phyloP scores from a whole-genome alignment of 768 basidiomycete species.

The Cyclocybe cylindracea region DNA sequence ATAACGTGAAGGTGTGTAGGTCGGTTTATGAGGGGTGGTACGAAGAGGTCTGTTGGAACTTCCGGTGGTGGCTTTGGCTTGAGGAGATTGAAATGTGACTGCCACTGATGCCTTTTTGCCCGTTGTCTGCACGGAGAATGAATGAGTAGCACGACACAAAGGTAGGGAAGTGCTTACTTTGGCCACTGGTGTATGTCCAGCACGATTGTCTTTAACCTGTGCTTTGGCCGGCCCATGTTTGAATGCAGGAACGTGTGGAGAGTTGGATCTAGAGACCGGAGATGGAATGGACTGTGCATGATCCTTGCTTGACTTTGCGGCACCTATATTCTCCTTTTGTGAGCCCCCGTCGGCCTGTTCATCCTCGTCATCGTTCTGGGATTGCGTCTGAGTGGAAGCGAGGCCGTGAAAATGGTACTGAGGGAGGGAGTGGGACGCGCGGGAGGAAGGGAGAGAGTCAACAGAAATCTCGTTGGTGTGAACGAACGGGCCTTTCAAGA shows the following conservation, averaged over 20 bases:
- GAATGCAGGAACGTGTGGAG: constrained; percentile 25
- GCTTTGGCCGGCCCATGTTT: constrained; percentile 21
- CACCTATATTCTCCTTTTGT: constrained; percentile 53
- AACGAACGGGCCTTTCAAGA: constrained; percentile 20
- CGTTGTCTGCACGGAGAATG: constrained; percentile 8
- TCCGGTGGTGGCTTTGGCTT: constrained; percentile 8
- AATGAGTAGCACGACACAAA: constrained; percentile 1
- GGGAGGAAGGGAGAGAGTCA: constrained; percentile 41
- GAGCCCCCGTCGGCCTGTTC: constrained; percentile 39
- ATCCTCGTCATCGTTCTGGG: constrained; percentile 37
- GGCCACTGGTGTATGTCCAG: constrained; percentile 18
- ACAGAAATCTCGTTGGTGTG: constrained; percentile 37
- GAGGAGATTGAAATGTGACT: constrained; percentile 20
- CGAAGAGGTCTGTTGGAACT: constrained; percentile 13
- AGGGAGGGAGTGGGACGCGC: constrained; percentile 34
- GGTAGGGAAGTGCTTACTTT: constrained; percentile 24
- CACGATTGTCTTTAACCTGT: constrained; percentile 23
- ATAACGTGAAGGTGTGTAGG: constrained; percentile 14
- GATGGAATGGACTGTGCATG: constrained; percentile 13
- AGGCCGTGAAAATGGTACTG: constrained; percentile 62
- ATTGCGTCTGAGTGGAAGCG: constrained; percentile 54
- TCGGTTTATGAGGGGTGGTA: constrained; percentile 19
- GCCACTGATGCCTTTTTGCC: constrained; percentile 18
- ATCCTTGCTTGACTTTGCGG: constrained; percentile 17
- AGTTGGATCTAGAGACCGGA: constrained; percentile 18